These are phyloP conservation scores for Trametes villosa DNA, from an alignment of 768 basidiomycete genomes.

Conservation along the genomic window DNA sequence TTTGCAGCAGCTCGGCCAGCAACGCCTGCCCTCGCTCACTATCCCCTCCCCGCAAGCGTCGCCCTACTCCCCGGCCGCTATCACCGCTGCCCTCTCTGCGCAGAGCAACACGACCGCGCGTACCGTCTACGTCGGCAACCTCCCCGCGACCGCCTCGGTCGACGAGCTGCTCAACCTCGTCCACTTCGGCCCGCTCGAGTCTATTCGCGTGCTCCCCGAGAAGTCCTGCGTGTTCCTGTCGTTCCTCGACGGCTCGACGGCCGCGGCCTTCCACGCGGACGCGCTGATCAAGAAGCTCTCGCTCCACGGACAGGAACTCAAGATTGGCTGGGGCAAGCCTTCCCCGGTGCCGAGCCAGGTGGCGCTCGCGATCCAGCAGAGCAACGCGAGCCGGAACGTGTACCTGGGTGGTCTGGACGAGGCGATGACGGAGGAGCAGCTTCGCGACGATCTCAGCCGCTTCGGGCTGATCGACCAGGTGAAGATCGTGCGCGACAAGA, in stretches of 20 bases:
- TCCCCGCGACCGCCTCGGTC: constrained; percentile 93
- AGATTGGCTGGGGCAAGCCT: constrained; percentile 99
- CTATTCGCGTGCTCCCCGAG: constrained; percentile 91
- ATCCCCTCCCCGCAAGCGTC: constrained; percentile 74
- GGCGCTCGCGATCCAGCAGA: constrained; percentile 85
- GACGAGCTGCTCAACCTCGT: constrained; percentile 98
- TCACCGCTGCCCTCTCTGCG: constrained; percentile 70
- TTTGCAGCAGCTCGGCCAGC: constrained; percentile 51
- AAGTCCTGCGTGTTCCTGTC: constrained; percentile 98
- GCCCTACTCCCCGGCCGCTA: constrained; percentile 78
- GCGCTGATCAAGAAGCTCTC: constrained; percentile 93
- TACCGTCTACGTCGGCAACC: constrained; percentile 96
- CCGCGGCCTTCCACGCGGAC: constrained; percentile 97
- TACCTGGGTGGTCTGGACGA: constrained; percentile 95
- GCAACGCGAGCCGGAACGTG: constrained; percentile 94
- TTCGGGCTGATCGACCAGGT: constrained; percentile 99
- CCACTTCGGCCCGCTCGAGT: constrained; percentile 96
- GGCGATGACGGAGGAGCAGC: constrained; percentile 85
- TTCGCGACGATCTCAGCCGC: constrained; percentile 87
- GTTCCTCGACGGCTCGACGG: constrained; percentile 91
- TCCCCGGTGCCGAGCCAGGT: constrained; percentile 87
- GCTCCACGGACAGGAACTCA: constrained; percentile 94
- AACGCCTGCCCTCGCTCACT: constrained; percentile 67
- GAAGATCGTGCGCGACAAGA: constrained; percentile 99
- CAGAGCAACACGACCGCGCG: constrained; percentile 69